Percentiles rank a stretch among this genome's conserved stretches.
Conservation (phyloP, 192 early-diverging fungal species). For the Coemansia sp. region DNA sequence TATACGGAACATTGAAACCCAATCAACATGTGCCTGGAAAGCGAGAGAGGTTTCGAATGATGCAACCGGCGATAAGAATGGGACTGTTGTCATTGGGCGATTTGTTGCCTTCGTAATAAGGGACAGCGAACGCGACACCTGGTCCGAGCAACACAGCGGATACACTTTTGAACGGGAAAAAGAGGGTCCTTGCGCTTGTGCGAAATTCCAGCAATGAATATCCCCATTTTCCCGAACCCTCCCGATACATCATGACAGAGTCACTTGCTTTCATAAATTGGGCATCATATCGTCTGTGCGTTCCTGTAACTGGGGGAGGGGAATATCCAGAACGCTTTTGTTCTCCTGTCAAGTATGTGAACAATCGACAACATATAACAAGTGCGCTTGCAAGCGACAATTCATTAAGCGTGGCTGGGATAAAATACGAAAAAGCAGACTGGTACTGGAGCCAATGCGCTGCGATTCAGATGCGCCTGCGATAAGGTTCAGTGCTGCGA, state of each 20-base stretch:
- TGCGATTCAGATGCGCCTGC: conserved; percentile 13
- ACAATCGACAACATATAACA: no score
- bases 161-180: no score
- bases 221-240: not conserved
- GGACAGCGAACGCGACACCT: no score
- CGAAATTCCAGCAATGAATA: no score
- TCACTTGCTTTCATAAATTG: not conserved
- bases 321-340: no score
- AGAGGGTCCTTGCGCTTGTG: no score
- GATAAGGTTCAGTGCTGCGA: conserved; percentile 22
- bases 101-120: not conserved
- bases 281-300: no score
- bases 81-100: not conserved
- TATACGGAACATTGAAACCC: not conserved
- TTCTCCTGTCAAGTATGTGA: no score
- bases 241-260: not conserved
- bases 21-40: not conserved
- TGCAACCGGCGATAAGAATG: not conserved
- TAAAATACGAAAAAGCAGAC: not conserved
- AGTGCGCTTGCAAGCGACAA: no score
- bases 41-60: not conserved
- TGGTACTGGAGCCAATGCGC: conserved; percentile 24
- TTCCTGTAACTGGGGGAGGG: no score
- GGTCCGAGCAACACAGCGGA: no score
- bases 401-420: no score